A percentile compares a stretch with the other conserved stretches of the same genome.
These are phyloP conservation scores for Lignosus rhinocerotis DNA, from an alignment of 1,284 basidiomycete species.

Conservation along the genomic window DNA sequence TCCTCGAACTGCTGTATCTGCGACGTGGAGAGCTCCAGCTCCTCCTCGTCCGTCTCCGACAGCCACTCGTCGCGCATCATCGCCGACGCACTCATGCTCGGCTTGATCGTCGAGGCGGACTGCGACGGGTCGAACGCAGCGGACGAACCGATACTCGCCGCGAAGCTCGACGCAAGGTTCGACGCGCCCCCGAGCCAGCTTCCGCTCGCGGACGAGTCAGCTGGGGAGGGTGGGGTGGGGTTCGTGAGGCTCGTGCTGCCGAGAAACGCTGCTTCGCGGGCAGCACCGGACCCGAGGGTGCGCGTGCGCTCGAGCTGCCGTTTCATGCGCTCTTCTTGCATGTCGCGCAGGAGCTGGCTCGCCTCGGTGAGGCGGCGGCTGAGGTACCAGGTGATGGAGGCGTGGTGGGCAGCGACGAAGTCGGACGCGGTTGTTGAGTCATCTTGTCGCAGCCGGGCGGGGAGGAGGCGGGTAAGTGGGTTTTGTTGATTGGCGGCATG, in stretches of 20 bases:
- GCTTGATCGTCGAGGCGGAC: constrained; percentile 30
- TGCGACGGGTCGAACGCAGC: constrained; percentile 35
- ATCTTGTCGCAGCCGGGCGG: constrained; percentile 63
- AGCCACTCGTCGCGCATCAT: constrained; percentile 45
- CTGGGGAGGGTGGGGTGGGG: constrained; percentile 26
- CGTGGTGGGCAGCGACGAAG: constrained; percentile 79
- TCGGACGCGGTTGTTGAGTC: constrained; percentile 60
- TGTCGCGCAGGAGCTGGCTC: constrained; percentile 76
- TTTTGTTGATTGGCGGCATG: constrained; percentile 60
- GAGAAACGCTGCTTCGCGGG: constrained; percentile 55
- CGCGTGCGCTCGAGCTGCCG: constrained; percentile 78
- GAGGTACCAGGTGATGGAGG: constrained; percentile 85
- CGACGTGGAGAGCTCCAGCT: constrained; percentile 74
- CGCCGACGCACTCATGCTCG: constrained; percentile 24
- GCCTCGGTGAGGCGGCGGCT: constrained; percentile 75
- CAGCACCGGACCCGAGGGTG: constrained; percentile 75
- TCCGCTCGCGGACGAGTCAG: constrained; percentile 31
- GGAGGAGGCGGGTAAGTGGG: constrained; percentile 65
- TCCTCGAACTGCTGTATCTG: constrained; percentile 91
- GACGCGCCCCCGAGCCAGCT: constrained; percentile 70
- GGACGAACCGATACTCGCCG: constrained; percentile 59
- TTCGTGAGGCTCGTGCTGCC: constrained; percentile 6
- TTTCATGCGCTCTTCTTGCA: constrained; percentile 87
- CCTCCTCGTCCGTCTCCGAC: constrained; percentile 60
- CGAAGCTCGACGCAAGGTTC: constrained; percentile 55